Base-by-base conservation (phyloP, 176 grass and related monocot genomes). In the Saccharum officinarum region DNA sequence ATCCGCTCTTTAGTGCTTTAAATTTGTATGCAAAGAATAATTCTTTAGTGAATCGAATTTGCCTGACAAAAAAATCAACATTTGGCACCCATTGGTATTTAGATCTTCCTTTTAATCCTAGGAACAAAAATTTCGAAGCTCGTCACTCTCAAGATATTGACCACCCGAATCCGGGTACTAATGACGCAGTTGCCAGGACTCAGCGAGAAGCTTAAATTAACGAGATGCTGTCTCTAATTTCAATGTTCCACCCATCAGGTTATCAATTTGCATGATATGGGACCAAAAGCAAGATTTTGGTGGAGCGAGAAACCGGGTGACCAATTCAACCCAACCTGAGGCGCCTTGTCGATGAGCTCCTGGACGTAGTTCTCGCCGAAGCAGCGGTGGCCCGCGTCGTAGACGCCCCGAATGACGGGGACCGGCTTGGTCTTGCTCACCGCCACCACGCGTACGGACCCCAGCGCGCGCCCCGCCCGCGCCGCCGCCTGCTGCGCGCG, bases 321-420 rank as follows among this genome's bases (percentile, higher is more conserved):
- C n/a, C 39, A 73, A 73, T 47, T 14, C 41, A 30, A 25, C 14
- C 77, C 40, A 60, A 94, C 97, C 97, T 96, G 97, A 57, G 93
- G 93, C 1, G 88, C 93, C 88, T 98, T 98, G 38, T 96, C 97
- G 69, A 98, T 77, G 67, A 98, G 85, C 87, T 96, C 97, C 80
- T 98, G 96, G 54, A 92, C 91, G 65, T 98, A 98, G 84, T 95
- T 98, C 89, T 98, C 92, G 36, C 97, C 97, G 60, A 98, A 98
- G 81, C 80, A 96, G 65, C 92, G 93, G 47, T 98, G 90, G 6
- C 97, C 93, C 20, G 89, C 87, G 20, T 98, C 89, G 89, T 98
- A 95, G 78, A 96, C 86, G 28, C 37, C 67, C 3, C 83, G 90
- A 79, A 96, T 59, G 62, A 92, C 74, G 69, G 83, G 66, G 18